Percentiles rank a stretch among this genome's conserved stretches.
These are phyloP conservation scores for Auricularia heimuer DNA, from an alignment of 768 basidiomycete genomes.

Conservation along the genomic window DNA sequence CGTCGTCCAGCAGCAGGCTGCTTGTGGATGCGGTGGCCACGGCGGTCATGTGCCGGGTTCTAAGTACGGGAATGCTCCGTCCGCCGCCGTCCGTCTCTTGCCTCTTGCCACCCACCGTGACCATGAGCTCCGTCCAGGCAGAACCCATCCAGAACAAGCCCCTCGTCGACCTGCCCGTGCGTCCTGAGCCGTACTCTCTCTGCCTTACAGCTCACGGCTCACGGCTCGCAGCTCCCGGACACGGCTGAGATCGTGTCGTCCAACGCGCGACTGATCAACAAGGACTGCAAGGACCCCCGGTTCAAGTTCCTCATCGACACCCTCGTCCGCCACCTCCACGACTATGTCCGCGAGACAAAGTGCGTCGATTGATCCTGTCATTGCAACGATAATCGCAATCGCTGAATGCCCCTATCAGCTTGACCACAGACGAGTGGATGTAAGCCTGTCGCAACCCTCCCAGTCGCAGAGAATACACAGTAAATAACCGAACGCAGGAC, in stretches of 20 bases:
- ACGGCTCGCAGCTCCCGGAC: constrained; percentile 32
- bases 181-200: constrained; percentile 5
- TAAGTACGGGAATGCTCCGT: no score
- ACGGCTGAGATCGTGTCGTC: constrained; percentile 32
- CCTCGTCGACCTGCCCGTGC: constrained; percentile 30
- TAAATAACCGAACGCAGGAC: constrained; percentile 20
- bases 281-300: constrained; percentile 25
- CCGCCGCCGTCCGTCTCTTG: no score
- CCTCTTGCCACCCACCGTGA: not conserved
- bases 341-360: constrained; percentile 64
- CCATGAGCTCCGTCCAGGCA: not conserved
- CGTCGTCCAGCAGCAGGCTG: constrained; percentile 35
- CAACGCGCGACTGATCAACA: not conserved
- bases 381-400: not conserved
- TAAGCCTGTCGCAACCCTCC: not conserved
- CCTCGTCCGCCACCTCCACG: constrained; percentile 61
- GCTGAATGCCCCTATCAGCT: constrained; percentile 18
- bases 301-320: constrained; percentile 37
- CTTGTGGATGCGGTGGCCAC: not conserved
- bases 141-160: not conserved
- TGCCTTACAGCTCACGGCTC: not conserved
- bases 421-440: constrained; percentile 83
- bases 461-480: not conserved
- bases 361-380: constrained; percentile 21
- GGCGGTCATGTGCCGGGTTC: not conserved